Conservation (phyloP, 495 filamentous ascomycete genomes). For the Aspergillus wentii region DNA sequence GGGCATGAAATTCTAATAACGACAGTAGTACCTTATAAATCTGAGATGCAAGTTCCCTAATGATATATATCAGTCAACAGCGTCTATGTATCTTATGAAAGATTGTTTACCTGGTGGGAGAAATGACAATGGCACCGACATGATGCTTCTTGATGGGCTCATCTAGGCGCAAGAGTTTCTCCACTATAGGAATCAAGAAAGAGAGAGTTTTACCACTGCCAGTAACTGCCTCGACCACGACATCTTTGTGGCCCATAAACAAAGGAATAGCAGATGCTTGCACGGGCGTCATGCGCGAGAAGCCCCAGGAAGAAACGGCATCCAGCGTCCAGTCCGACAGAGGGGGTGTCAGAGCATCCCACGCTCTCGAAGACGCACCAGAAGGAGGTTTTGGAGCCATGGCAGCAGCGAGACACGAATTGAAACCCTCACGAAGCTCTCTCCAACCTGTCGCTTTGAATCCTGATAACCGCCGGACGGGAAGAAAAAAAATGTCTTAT, state of each 20-base stretch:
- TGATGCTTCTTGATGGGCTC: constrained; percentile 83
- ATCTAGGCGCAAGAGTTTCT: constrained; percentile 70
- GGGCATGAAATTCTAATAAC: constrained; percentile 74
- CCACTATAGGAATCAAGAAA: constrained; percentile 84
- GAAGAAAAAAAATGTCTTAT: constrained; percentile 7
- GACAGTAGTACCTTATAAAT: constrained; percentile 78
- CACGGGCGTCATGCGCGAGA: constrained; percentile 85
- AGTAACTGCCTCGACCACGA: constrained; percentile 94
- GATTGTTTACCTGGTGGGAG: constrained; percentile 64
- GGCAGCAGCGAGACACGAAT: background rate
- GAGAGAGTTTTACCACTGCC: constrained; percentile 93
- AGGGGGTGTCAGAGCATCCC: constrained; percentile 71
- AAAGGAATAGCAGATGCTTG: constrained; percentile 91
- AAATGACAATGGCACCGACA: constrained; percentile 83
- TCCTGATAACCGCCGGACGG: too few relatives aligned
- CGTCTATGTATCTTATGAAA: background rate
- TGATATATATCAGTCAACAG: constrained; percentile 8
- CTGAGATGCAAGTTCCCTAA: constrained; percentile 81
- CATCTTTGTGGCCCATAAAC: constrained; percentile 91
- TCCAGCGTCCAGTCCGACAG: constrained; percentile 90
- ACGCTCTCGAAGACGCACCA: constrained; percentile 52
- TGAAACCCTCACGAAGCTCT: background rate
- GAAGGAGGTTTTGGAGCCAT: constrained; percentile 38
- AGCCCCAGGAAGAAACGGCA: constrained; percentile 78
- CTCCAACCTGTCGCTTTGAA: background rate